Percentiles rank a stretch among this genome's conserved stretches.
These are phyloP conservation scores for Lachancea fermentati DNA, from an alignment of 805 yeast genomes.

Conservation along the genomic window DNA sequence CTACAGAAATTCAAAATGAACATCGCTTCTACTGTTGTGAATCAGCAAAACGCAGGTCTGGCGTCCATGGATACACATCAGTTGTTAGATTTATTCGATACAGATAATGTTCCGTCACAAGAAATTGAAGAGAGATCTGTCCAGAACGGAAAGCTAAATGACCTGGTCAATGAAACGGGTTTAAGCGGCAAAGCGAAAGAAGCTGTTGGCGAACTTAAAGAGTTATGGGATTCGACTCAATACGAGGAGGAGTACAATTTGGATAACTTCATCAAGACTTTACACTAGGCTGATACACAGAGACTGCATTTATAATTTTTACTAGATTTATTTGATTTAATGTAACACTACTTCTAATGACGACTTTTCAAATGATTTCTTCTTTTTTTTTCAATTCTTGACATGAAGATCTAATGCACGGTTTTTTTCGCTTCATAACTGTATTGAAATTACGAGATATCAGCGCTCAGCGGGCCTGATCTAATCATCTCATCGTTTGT, in stretches of 20 bases:
- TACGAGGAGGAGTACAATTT: constrained; percentile 95
- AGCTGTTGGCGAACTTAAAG: constrained; percentile 83
- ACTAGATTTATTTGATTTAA: not conserved
- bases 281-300: constrained; percentile 36
- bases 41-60: constrained; percentile 94
- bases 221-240: constrained; percentile 93
- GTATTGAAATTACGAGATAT: too few relatives aligned
- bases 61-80: constrained; percentile 96
- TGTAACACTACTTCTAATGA: constrained; percentile 11
- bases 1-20: constrained; percentile 95
- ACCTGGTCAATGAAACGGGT: constrained; percentile 57
- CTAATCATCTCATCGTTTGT: too few relatives aligned
- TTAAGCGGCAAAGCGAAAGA: constrained; percentile 80
- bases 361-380: too few relatives aligned
- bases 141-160: constrained; percentile 30
- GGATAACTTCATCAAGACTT: constrained; percentile 83
- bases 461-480: too few relatives aligned
- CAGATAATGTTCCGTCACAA: constrained; percentile 48
- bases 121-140: constrained; percentile 29
- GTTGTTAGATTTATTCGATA: constrained; percentile 80
- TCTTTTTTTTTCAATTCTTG: too few relatives aligned
- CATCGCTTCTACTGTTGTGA: constrained; percentile 91
- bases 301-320: not conserved
- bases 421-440: too few relatives aligned
- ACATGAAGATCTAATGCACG: too few relatives aligned